Base-by-base conservation (phyloP, 345 rosid genomes). In the Sonneratia alba region DNA sequence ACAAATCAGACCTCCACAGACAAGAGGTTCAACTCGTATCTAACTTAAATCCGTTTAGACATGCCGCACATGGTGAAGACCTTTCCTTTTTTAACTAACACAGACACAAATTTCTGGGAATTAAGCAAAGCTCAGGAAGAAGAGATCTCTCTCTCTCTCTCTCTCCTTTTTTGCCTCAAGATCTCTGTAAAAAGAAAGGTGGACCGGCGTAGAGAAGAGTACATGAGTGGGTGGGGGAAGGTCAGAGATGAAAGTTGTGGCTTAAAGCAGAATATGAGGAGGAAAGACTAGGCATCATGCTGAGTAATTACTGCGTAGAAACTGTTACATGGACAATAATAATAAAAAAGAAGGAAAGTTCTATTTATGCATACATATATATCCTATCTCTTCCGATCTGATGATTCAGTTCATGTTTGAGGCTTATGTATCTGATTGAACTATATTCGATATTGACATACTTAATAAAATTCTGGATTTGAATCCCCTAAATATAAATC, bases 281-380 rank as follows among this genome's bases (percentile, higher is more conserved):
- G 27, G 27, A n/a, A n/a, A n/a, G 11, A 22, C 0, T 7, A 4
- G 6, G 9, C 63, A 57, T 57, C 19, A 27, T 40, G 74, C 68
- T 43, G 42, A 62, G 74, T 65, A 71, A 71, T 71, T 45, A 71
- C 32, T 47, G 63, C 74, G 74, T 71, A 62, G 74, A 71, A 71
- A 71, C 68, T 71, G 19, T n/a, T n/a, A n/a, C n/a, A 66, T 16
- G 11, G 68, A n/a, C n/a, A n/a, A 71, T 45, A 63, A 61, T 61
- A 71, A 71, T 68, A 71, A 62, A 71, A 71, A 71, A 68, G 6
- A 57, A 70, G 47, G 51, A 71, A 61, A 64, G 51, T 27, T 51
- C 51, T 42, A 56, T 61, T 61, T 18, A 71, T 59, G 63, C 56
- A 71, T 32, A 71, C 32, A 32, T 13, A 22, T 24, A 71, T n/a